phyloP scores from a whole-genome alignment of 495 filamentous ascomycete genomes.

The Xylaria nigripes region DNA sequence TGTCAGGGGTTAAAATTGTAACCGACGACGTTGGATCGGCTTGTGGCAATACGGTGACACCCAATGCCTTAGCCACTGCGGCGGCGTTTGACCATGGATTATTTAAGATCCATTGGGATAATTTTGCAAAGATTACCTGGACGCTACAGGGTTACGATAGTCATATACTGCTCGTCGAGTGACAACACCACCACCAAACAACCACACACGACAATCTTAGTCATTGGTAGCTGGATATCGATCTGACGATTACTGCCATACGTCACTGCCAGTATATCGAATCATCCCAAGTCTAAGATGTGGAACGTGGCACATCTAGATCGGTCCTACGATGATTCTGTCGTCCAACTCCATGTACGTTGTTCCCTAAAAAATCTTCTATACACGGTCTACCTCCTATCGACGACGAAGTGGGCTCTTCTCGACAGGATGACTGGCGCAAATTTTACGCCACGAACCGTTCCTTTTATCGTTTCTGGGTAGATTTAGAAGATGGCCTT shows the following conservation, averaged over 20 bases:
- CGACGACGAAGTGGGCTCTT: neutral
- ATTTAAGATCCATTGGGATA: conserved; percentile 12
- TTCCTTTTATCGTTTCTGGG: neutral
- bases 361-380: conserved; percentile 13
- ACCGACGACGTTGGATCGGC: conserved; percentile 8
- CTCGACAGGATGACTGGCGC: neutral
- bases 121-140: neutral
- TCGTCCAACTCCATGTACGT: conserved; percentile 20
- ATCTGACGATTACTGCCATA: neutral
- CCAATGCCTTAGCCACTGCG: conserved; percentile 1
- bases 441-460: neutral
- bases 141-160: conserved; percentile 5
- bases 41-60: conserved; percentile 4
- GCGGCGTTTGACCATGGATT: conserved; percentile 7
- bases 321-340: conserved; percentile 16
- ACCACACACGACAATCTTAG: neutral
- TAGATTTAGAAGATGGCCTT: neutral
- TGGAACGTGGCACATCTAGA: conserved; percentile 22
- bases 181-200: conserved; percentile 5
- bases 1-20: conserved; percentile 7
- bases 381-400: conserved; percentile 7
- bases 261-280: neutral
- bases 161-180: conserved; percentile 1
- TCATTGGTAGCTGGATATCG: neutral
- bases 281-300: conserved; percentile 9